These are phyloP conservation scores for Phytophthora ohioensis DNA, from an alignment of 352 stramenopile genomes.

Conservation along the genomic window DNA sequence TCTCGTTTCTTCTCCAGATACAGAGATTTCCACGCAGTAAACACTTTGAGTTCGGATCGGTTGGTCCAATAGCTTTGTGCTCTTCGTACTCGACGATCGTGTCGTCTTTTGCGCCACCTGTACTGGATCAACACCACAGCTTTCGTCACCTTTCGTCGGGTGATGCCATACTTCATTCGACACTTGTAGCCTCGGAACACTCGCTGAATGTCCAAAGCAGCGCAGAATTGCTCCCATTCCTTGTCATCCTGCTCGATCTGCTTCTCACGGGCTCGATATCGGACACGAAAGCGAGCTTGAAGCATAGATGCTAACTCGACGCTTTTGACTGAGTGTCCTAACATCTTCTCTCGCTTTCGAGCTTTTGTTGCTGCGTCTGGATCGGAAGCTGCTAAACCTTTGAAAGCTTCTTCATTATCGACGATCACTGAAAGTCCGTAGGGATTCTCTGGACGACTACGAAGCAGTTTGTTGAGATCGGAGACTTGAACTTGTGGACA, in stretches of 20 bases:
- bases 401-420: conserved; percentile 49
- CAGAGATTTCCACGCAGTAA: conserved; percentile 56
- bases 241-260: conserved; percentile 27
- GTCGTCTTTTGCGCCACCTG: conserved; percentile 56
- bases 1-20: conserved; percentile 26
- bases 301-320: conserved; percentile 48
- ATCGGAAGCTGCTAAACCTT: conserved; percentile 55
- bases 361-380: conserved; percentile 41
- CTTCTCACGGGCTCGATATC: conserved; percentile 39
- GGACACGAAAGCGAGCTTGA: conserved; percentile 52
- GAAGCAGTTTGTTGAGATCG: conserved; percentile 42
- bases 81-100: conserved; percentile 57
- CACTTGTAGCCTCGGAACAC: conserved; percentile 51
- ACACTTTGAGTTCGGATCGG: conserved; percentile 58
- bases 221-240: conserved; percentile 61
- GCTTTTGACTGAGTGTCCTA: conserved; percentile 19
- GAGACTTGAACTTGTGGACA: conserved; percentile 41
- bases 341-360: conserved; percentile 46
- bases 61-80: conserved; percentile 74
- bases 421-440: conserved; percentile 67
- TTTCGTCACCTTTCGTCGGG: conserved; percentile 42
- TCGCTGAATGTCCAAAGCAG: conserved; percentile 69
- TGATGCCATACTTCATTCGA: conserved; percentile 52
- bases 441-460: conserved; percentile 48
- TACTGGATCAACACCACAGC: conserved; percentile 70